Percentiles rank a stretch among this genome's conserved stretches.
These are phyloP conservation scores for Backusella sp. DNA, from an alignment of 192 early-diverging fungal species.

Conservation along the genomic window DNA sequence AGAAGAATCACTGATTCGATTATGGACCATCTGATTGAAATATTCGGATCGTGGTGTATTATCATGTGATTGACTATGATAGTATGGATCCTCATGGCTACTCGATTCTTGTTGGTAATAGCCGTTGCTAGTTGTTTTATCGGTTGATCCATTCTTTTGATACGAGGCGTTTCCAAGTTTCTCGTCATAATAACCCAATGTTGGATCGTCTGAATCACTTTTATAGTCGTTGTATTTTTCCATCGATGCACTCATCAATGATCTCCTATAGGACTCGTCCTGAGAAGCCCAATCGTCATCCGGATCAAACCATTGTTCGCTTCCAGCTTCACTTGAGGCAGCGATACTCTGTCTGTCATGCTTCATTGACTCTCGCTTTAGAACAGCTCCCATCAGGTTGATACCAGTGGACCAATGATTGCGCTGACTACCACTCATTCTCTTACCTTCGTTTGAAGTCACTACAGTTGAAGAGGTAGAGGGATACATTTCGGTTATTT, in stretches of 20 bases:
- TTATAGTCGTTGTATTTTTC: neutral
- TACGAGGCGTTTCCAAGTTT: neutral
- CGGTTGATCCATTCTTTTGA: neutral
- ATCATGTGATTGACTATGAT: neutral
- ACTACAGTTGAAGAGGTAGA: neutral
- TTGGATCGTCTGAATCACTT: neutral
- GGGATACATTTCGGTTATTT: conserved; percentile 2
- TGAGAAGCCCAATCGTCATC: conserved; percentile 18
- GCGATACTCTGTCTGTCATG: conserved; percentile 11
- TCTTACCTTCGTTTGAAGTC: neutral
- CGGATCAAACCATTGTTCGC: conserved; percentile 26
- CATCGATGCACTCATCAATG: neutral
- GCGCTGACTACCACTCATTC: conserved; percentile 16
- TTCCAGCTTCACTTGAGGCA: conserved; percentile 13
- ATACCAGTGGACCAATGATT: conserved; percentile 17
- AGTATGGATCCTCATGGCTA: neutral
- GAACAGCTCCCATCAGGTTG: conserved; percentile 3
- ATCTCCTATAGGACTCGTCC: neutral
- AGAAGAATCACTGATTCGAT: conserved; percentile 13
- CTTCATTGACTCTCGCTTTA: conserved; percentile 1
- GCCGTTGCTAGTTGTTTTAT: neutral
- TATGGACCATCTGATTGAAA: neutral
- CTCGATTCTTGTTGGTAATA: neutral
- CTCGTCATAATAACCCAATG: neutral
- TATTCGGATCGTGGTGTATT: neutral